Evolutionary conservation across 345 rosid genomes (phyloP), one percentile per base, ranked within the genome.

Genomic region (Chamaenerion angustifolium): DNA sequence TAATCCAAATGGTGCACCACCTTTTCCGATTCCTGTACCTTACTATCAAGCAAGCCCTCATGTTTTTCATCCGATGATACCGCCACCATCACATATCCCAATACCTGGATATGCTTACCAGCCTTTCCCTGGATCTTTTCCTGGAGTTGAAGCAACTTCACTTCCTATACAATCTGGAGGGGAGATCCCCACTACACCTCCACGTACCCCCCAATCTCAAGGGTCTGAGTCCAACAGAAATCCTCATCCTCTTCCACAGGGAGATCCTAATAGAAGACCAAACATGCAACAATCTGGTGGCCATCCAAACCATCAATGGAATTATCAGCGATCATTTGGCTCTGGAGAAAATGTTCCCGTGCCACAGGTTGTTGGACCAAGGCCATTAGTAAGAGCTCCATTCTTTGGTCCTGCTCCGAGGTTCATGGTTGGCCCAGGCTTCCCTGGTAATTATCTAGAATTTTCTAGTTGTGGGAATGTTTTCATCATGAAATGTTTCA

Each of bases 361-460:
- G 76, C 95, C 77, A 35, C 88, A 60, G 47, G 75, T 80, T 40
- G 60, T 74, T 37, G 96, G 90, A 64, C 81, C 94, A 2, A 76
- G 94, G 71, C 65, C 76, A 57, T 64, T 82, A 60, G 43, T 63
- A 45, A 79, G 94, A 70, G 66, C 77, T 42, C 80, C 83, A 8
- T 82, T 55, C 54, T 68, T 73, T 66, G 72, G 78, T 61, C 82
- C 88, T 35, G 67, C 71, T 62, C 94, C 88, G 6, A 79, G 89
- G 42, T 81, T 72, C 76, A 61, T 84, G 72, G 70, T 79, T 56
- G 85, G 81, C 64, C 87, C 96, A 44, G 58, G 71, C 62, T 76
- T 75, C 62, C 82, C 80, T 15, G 96, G 99, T 92, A 82, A 78
- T 58, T 17, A 41, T 64, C 68, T 51, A 56, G 50, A 62, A 17